These are phyloP conservation scores for Astraeus odoratus DNA, from an alignment of 768 basidiomycete species.

Conservation along the genomic window DNA sequence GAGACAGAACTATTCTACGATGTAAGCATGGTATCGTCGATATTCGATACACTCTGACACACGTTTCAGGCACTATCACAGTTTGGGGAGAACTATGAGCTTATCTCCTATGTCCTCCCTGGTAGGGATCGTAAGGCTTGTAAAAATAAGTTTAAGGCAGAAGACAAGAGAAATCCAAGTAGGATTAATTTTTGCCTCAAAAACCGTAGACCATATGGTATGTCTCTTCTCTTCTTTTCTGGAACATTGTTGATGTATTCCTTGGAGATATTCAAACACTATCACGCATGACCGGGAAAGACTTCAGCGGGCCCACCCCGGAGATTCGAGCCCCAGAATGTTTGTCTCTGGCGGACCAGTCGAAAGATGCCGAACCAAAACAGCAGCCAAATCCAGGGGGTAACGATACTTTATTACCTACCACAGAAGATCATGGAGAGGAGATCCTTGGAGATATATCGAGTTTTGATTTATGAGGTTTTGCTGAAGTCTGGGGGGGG, in stretches of 20 bases:
- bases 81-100: conserved; percentile 89
- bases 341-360: conserved; percentile 27
- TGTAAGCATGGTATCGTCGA: conserved; percentile 36
- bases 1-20: conserved; percentile 88
- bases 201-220: conserved; percentile 67
- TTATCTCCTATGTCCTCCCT: conserved; percentile 81
- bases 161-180: conserved; percentile 76
- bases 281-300: conserved; percentile 76
- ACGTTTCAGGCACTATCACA: conserved; percentile 68
- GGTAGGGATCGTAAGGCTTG: conserved; percentile 84
- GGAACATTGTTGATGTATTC: not conserved
- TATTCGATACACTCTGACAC: conserved; percentile 5
- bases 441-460: conserved; percentile 27
- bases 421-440: conserved; percentile 25
- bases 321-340: conserved; percentile 46
- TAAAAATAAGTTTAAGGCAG: conserved; percentile 89
- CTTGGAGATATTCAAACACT: conserved; percentile 61
- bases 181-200: conserved; percentile 72
- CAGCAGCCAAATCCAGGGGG: not conserved
- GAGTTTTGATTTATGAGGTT: conserved; percentile 13
- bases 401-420: conserved; percentile 28
- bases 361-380: not conserved
- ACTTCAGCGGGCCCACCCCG: conserved; percentile 77
- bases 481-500: not conserved
- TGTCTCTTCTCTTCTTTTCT: not conserved